A percentile compares a stretch with the other conserved stretches of the same genome.
Evolutionary conservation across 108 stramenopile species (phyloP).

Genomic region (Poteriospumella lacustris): DNA sequence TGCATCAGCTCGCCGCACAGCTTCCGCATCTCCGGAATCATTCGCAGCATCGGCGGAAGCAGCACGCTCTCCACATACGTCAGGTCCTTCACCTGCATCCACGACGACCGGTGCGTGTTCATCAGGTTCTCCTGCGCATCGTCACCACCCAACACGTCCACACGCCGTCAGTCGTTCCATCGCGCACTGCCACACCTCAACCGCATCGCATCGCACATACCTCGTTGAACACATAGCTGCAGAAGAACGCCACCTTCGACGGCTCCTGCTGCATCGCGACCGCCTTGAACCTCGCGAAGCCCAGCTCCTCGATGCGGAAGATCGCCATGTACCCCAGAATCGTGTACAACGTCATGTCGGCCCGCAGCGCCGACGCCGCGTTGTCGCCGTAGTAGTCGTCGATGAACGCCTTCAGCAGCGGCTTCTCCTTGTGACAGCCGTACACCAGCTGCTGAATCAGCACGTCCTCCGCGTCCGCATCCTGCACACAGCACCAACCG

Average conservation of each 20-base stretch:
- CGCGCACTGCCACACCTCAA: neutral
- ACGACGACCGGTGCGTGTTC: slow-evolving; percentile 20
- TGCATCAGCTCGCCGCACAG: slow-evolving; percentile 28
- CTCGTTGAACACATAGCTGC: slow-evolving; percentile 47
- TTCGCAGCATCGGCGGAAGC: slow-evolving; percentile 13
- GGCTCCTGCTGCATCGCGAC: slow-evolving; percentile 48
- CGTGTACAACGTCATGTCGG: slow-evolving; percentile 57
- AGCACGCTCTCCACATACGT: slow-evolving; percentile 24
- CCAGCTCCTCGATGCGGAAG: slow-evolving; percentile 58
- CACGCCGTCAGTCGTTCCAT: slow-evolving; percentile 42
- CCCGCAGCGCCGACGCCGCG: slow-evolving; percentile 41
- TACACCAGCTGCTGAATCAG: slow-evolving; percentile 49
- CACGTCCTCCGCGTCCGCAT: neutral
- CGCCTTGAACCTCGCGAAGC: slow-evolving; percentile 32
- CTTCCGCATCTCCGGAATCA: slow-evolving; percentile 31
- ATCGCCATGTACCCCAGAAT: slow-evolving; percentile 52
- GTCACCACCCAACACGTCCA: slow-evolving; percentile 39
- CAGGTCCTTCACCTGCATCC: slow-evolving; percentile 44
- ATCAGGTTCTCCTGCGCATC: slow-evolving; percentile 37
- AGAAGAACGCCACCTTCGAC: slow-evolving; percentile 47
- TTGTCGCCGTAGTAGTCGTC: slow-evolving; percentile 52
- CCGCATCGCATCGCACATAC: neutral
- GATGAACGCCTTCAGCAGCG: slow-evolving; percentile 34
- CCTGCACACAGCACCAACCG: neutral
- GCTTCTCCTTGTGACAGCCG: slow-evolving; percentile 51